phyloP scores from a whole-genome alignment of 225 moss, liverwort and hornwort species.

The Pseudoscleropodium purum region DNA sequence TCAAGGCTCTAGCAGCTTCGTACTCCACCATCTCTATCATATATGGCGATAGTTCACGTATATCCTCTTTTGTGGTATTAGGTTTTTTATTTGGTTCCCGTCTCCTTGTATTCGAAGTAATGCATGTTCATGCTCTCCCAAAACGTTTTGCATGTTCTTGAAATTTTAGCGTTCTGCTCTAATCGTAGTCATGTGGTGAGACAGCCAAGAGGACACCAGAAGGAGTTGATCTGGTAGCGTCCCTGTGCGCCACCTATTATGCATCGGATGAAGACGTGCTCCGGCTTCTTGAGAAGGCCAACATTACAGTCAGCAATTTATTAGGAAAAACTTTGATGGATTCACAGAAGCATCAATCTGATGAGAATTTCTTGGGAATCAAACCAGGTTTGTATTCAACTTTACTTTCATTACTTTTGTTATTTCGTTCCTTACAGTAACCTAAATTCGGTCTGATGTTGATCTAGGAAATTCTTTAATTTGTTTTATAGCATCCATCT shows the following conservation, averaged over 20 bases:
- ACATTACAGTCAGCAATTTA: constrained; percentile 56
- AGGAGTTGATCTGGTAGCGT: constrained; percentile 83
- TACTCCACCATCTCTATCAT: neutral
- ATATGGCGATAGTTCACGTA: neutral
- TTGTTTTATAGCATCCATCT: neutral
- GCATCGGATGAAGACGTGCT: constrained; percentile 89
- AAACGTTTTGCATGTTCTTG: neutral
- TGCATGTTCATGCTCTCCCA: neutral
- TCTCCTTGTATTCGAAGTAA: neutral
- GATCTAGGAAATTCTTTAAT: neutral
- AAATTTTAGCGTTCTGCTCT: neutral
- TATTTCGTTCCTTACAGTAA: neutral
- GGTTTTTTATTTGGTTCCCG: neutral
- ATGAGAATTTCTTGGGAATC: constrained; percentile 75
- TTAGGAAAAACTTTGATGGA: constrained; percentile 53
- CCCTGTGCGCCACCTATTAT: constrained; percentile 69
- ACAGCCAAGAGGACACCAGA: constrained; percentile 65
- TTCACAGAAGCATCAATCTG: constrained; percentile 44
- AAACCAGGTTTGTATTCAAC: constrained; percentile 48
- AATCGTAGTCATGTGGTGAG: constrained; percentile 2
- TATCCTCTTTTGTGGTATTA: neutral
- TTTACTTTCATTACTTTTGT: neutral
- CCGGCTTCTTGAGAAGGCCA: constrained; percentile 64
- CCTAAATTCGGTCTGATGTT: neutral
- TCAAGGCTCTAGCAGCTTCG: neutral